phyloP scores from a whole-genome alignment of 225 moss, liverwort and hornwort species.

The Marchantia paleacea region DNA sequence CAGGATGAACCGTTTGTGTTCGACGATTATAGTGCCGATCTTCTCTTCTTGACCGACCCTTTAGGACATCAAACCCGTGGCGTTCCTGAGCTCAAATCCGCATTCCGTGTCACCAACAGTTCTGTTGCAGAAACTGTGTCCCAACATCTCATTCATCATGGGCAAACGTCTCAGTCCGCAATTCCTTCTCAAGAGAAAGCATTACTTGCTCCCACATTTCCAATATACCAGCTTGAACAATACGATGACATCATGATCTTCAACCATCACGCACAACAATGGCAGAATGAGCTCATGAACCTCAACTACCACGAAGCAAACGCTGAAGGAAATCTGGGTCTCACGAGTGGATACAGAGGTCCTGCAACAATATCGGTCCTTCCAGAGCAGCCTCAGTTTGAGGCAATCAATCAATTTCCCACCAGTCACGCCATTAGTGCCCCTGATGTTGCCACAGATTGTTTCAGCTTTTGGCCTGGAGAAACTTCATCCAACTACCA shows the following conservation, averaged over 20 bases:
- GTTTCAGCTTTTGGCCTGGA: constrained; percentile 12
- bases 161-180: no score
- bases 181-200: no score
- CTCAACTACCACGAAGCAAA: background rate
- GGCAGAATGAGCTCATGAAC: constrained; percentile 8
- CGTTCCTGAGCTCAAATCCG: no score
- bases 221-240: no score
- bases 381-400: background rate
- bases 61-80: no score
- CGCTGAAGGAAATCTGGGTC: background rate
- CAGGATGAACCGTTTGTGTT: no score
- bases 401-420: background rate
- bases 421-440: background rate
- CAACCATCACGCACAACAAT: constrained; percentile 6
- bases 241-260: constrained; percentile 7
- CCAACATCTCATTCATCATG: no score
- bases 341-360: background rate
- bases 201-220: no score
- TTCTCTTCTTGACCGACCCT: no score
- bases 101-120: no score
- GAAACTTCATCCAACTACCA: background rate
- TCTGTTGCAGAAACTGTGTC: no score
- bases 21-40: no score
- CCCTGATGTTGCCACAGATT: background rate
- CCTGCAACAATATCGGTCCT: background rate